Conservation (phyloP, 2,329 filamentous ascomycete species). For the Pezicula neosporulosa region DNA sequence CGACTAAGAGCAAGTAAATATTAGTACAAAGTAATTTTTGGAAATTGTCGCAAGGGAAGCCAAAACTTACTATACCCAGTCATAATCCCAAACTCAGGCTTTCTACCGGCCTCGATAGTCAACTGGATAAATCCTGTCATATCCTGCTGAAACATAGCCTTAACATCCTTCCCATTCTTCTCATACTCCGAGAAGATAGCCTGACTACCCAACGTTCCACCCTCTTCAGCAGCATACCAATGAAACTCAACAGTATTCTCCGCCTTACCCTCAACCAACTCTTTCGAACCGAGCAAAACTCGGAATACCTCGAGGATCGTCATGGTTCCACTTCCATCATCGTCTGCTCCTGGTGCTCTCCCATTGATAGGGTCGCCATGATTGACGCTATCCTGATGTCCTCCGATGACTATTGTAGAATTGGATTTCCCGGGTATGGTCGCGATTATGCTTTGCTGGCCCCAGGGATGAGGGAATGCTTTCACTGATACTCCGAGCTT, state of each 20-base stretch:
- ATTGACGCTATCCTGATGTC: slow-evolving; percentile 92
- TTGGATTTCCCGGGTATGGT: slow-evolving; percentile 80
- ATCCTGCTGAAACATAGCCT: slow-evolving; percentile 95
- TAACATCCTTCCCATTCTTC: slow-evolving; percentile 66
- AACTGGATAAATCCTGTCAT: slow-evolving; percentile 88
- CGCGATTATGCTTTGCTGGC: slow-evolving; percentile 83
- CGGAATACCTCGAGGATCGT: slow-evolving; percentile 89
- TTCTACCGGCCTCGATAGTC: slow-evolving; percentile 74
- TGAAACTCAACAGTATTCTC: slow-evolving; percentile 91
- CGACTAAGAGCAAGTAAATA: slow-evolving; percentile 46
- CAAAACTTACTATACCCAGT: slow-evolving; percentile 4
- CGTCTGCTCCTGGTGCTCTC: slow-evolving; percentile 72
- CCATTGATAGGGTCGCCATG: slow-evolving; percentile 31
- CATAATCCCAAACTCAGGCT: slow-evolving; percentile 24
- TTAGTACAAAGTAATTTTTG: background rate
- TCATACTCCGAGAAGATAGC: slow-evolving; percentile 81
- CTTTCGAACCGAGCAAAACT: slow-evolving; percentile 66
- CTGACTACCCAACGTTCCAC: slow-evolving; percentile 79
- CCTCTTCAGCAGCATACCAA: slow-evolving; percentile 89
- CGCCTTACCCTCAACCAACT: slow-evolving; percentile 65
- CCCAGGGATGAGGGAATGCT: slow-evolving; percentile 77
- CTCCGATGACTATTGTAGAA: slow-evolving; percentile 80
- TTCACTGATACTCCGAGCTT: slow-evolving; percentile 61
- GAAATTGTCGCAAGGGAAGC: background rate
- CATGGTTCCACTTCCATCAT: slow-evolving; percentile 87